Evolutionary conservation across 2,329 filamentous ascomycete genomes (phyloP), one percentile per base, ranked within the genome.

Genomic region (Paradendryphiella salina): DNA sequence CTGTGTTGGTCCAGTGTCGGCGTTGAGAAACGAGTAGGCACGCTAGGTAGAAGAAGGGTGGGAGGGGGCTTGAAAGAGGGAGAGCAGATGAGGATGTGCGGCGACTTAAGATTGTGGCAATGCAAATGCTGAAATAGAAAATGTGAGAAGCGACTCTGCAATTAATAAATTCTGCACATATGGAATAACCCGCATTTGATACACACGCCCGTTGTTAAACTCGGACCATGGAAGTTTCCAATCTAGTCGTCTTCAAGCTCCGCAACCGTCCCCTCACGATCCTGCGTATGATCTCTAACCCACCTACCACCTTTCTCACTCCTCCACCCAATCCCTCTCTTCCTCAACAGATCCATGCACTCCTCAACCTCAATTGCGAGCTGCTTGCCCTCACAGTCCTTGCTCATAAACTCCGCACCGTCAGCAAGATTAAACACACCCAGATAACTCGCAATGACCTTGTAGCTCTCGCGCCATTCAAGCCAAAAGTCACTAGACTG

Each of bases 401-500:
- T 38, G 35, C 66, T 70, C 8, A 42, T 38, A 26, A 72, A 70
- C 34, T 48, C 46, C 0, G 46, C 42, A 4, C 62, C 65, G 18
- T 66, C 60, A 3, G 37, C 35, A 20, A 66, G 63, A 8, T 64
- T 60, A 21, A 60, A 63, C 0, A 52, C 50, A 1, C 57, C 63
- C 1, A 71, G 43, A 11, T 66, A 66, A 11, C 50, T 53, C 1
- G 59, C 56, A 33, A 72, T 52, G 3, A 42, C 54, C n/a, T 59
- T 65, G 41, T 72, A 72, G 18, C 60, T 63, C 42, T 65, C 62
- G 1, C 62, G 66, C 68, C 68, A 72, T 45, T 74, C 71, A 2
- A 65, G 51, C 71, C 72, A 75, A 37, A 76, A 70, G 47, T 78
- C 76, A 13, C 58, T 61, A 1, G 74, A 61, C 44, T 78, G 72